phyloP scores from a whole-genome alignment of 345 rosid genomes.

The Euclidium syriacum region DNA sequence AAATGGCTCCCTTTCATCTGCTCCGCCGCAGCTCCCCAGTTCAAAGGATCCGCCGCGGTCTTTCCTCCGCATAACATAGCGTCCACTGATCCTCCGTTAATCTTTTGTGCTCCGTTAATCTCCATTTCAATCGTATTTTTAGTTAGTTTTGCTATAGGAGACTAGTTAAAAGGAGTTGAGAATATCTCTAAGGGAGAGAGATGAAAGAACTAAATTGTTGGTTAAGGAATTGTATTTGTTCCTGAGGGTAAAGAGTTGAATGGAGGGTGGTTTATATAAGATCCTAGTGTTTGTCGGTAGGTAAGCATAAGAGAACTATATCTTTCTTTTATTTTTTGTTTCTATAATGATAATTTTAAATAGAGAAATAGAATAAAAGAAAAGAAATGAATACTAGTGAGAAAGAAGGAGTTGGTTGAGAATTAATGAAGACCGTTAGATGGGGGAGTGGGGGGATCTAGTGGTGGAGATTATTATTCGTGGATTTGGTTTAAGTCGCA shows the following conservation, averaged over 20 bases:
- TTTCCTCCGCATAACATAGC: constrained; percentile 29
- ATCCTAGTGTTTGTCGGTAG: constrained; percentile 27
- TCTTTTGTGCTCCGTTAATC: constrained; percentile 13
- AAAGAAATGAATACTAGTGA: not conserved
- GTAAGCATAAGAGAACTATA: constrained; percentile 23
- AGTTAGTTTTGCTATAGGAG: not conserved
- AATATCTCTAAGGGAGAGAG: constrained; percentile 14
- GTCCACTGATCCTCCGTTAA: not conserved
- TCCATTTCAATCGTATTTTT: constrained; percentile 18
- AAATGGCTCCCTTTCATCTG: constrained; percentile 79
- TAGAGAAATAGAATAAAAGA: not conserved
- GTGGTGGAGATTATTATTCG: constrained; percentile 30
- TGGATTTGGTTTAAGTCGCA: constrained; percentile 30
- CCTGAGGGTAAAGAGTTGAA: constrained; percentile 28
- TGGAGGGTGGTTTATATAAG: constrained; percentile 33
- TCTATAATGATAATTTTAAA: not conserved
- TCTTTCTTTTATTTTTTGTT: not conserved
- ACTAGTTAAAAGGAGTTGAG: not conserved
- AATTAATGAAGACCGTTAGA: constrained; percentile 28
- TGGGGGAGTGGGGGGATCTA: constrained; percentile 1
- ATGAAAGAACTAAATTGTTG: not conserved
- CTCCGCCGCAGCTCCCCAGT: constrained; percentile 69
- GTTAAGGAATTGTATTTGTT: constrained; percentile 25
- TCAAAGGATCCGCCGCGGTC: constrained; percentile 48
- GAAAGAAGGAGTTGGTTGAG: constrained; percentile 28